phyloP scores from a whole-genome alignment of 139 green algal species.

The Chlorella vulgaris region DNA sequence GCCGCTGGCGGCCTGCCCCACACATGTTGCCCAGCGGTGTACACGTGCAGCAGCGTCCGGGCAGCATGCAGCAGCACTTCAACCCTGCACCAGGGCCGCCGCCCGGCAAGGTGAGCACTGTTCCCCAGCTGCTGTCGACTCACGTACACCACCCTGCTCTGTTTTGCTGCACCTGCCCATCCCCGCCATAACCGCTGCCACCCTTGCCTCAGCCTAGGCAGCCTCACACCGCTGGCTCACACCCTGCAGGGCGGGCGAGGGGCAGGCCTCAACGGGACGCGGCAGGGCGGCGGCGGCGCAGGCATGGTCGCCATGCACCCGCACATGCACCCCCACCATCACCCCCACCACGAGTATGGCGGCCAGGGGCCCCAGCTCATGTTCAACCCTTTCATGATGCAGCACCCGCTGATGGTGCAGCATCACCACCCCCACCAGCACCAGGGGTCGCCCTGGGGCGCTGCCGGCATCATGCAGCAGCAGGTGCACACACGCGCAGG shows the following conservation, averaged over 20 bases:
- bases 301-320: conserved; percentile 20
- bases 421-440: conserved; percentile 31
- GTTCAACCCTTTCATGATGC: conserved; percentile 38
- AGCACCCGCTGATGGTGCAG: conserved; percentile 29
- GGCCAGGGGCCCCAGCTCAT: conserved; percentile 4
- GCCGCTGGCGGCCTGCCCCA: not conserved
- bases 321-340: too few relatives aligned
- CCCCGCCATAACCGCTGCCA: too few relatives aligned
- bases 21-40: not conserved
- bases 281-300: conserved; percentile 1
- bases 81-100: conserved; percentile 29
- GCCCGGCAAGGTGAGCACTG: conserved; percentile 21
- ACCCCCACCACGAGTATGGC: conserved; percentile 15
- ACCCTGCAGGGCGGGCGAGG: conserved; percentile 6
- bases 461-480: conserved; percentile 27
- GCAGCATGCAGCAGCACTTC: conserved; percentile 29
- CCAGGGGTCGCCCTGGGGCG: conserved; percentile 12
- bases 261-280: not conserved
- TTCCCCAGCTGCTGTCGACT: not conserved
- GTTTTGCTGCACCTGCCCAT: too few relatives aligned
- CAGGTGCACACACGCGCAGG: not conserved
- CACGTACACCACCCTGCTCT: too few relatives aligned
- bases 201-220: too few relatives aligned
- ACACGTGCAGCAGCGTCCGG: not conserved
- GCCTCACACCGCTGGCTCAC: too few relatives aligned